Evolutionary conservation across 148 eudicot species (phyloP), one percentile per base, ranked within the genome.

Genomic region (Chenopodium quinoa): DNA sequence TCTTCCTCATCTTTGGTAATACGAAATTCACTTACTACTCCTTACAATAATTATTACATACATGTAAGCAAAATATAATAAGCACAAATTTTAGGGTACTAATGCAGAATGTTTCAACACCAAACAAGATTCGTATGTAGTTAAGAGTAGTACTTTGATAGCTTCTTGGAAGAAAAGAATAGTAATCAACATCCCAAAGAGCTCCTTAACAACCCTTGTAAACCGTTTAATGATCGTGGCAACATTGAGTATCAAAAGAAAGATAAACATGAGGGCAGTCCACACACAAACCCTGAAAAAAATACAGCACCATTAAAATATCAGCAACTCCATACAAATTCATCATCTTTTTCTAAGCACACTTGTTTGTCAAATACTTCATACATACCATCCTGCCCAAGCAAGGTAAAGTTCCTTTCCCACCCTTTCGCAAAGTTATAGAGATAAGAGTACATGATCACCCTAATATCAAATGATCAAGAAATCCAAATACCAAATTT

Each of bases 131-230:
- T 16, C 44, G 25, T 5, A 23, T 44, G 25, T 17, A 56, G 31
- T 64, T 72, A 14, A 22, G 25, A 23, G 25, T 23, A 72, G 34
- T 79, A 91, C 95, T 90, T 86, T 89, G 52, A 90, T 86, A 32
- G 95, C 95, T 84, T 92, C 90, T 88, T 92, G 95, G 81, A 92
- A 48, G 83, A 92, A 92, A 67, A 92, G 91, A 40, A 90, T 90
- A 9, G 93, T 80, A 75, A 92, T 92, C 71, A 92, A 75, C 95
- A 92, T 89, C 86, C 91, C 91, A 73, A 92, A 86, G 56, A 90
- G 91, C 76, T 92, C 95, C 75, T 89, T 93, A 2, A 91, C 95
- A 69, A 92, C 78, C 80, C 95, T 84, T 27, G 95, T 92, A 77
- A 92, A 88, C 60, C 90, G 88, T 63, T 69, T 85, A 81, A 90